Evolutionary conservation across 768 basidiomycete genomes (phyloP).

Genomic region (Coprinopsis strossmayeri): DNA sequence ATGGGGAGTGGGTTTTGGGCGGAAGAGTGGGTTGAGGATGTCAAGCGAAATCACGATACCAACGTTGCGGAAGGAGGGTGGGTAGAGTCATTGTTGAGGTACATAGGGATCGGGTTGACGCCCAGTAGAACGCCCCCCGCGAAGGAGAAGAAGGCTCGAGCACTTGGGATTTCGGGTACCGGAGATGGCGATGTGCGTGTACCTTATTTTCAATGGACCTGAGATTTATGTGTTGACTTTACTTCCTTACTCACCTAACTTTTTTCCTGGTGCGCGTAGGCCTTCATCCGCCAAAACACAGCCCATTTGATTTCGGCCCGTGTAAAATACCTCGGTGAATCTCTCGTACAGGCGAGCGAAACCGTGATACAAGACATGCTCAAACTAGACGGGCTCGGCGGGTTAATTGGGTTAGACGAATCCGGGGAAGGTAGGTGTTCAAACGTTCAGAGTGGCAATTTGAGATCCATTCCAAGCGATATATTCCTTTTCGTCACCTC

Average conservation of each 20-base stretch:
- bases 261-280: constrained; percentile 46
- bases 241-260: too few relatives aligned
- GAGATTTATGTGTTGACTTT: constrained; percentile 1
- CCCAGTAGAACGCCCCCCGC: too few relatives aligned
- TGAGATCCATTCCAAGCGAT: too few relatives aligned
- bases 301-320: constrained; percentile 62
- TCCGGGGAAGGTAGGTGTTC: constrained; percentile 54
- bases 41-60: not conserved
- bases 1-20: constrained; percentile 83
- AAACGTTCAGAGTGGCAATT: too few relatives aligned
- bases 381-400: constrained; percentile 58
- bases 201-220: constrained; percentile 2
- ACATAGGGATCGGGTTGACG: too few relatives aligned
- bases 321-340: constrained; percentile 52
- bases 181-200: constrained; percentile 73
- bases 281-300: constrained; percentile 68
- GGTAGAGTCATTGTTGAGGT: too few relatives aligned
- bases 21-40: constrained; percentile 53
- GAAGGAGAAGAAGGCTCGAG: constrained; percentile 23
- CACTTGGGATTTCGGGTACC: constrained; percentile 76
- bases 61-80: too few relatives aligned
- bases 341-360: constrained; percentile 48
- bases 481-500: too few relatives aligned
- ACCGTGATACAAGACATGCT: constrained; percentile 53
- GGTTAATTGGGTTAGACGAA: constrained; percentile 67